These are phyloP conservation scores for Coniochaeta sp. DNA, from an alignment of 2,329 filamentous ascomycete species.

Conservation along the genomic window DNA sequence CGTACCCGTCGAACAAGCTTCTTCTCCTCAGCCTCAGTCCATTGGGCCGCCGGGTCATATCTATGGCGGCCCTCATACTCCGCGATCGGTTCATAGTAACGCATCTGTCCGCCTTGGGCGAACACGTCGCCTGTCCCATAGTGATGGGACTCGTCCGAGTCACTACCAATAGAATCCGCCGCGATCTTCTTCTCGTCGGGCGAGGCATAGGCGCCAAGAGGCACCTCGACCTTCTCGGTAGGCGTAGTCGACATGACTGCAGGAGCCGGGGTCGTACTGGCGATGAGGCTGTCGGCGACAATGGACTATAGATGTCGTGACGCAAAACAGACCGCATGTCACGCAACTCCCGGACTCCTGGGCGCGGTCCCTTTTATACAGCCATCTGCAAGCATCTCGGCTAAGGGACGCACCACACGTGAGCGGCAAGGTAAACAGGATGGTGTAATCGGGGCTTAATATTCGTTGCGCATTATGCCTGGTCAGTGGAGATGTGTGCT, in stretches of 20 bases:
- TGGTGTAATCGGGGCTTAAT: conserved; percentile 1
- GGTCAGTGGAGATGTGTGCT: background rate
- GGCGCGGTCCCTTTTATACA: background rate
- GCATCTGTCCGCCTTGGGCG: conserved; percentile 7
- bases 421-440: background rate
- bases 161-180: background rate
- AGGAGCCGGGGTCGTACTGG: background rate
- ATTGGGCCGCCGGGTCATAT: conserved; percentile 48
- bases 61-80: conserved; percentile 51
- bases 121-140: conserved; percentile 4
- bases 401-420: background rate
- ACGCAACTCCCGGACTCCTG: background rate
- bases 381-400: background rate
- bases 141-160: conserved; percentile 1
- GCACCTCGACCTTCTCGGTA: background rate
- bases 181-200: background rate
- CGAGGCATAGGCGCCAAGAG: background rate
- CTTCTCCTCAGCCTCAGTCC: conserved; percentile 49
- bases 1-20: conserved; percentile 43
- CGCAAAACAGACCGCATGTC: background rate
- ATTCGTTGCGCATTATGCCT: background rate
- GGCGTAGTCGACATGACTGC: background rate
- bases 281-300: background rate
- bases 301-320: background rate
- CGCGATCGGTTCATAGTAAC: conserved; percentile 39